Conservation (phyloP, 768 basidiomycete genomes). For the Leucocoprinus leucothites region DNA sequence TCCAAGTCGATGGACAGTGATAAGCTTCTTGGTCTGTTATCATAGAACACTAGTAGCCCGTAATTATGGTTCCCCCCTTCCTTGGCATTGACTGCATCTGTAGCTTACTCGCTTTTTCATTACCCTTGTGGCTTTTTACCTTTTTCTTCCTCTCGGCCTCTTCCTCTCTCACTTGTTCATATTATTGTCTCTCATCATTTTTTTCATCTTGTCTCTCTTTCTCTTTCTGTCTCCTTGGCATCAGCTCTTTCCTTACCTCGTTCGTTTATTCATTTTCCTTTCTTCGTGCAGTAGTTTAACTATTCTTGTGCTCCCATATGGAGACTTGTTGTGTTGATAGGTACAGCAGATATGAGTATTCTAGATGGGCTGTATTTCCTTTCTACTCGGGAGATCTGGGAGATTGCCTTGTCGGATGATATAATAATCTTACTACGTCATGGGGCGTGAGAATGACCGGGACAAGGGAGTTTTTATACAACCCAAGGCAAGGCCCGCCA, state of each 20-base stretch:
- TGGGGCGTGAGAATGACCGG: background rate
- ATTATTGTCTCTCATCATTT: background rate
- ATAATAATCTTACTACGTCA: background rate
- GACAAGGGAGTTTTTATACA: no score
- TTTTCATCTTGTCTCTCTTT: constrained; percentile 1
- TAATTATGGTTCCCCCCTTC: constrained; percentile 2
- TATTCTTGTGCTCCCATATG: constrained; percentile 3
- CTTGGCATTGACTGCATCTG: constrained; percentile 10
- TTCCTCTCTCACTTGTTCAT: background rate
- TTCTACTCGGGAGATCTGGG: background rate
- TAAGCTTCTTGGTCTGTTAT: constrained; percentile 56
- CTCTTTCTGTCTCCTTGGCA: background rate
- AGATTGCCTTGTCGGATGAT: background rate
- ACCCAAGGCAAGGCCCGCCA: no score
- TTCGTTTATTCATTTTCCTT: background rate
- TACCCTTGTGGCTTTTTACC: background rate
- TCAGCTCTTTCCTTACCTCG: constrained; percentile 3
- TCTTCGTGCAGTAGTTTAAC: background rate
- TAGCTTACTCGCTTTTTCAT: constrained; percentile 15
- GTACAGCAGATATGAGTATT: constrained; percentile 3
- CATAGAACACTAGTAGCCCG: constrained; percentile 31
- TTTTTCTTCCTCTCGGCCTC: constrained; percentile 13
- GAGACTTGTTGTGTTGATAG: constrained; percentile 6
- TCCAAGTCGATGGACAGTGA: constrained; percentile 60
- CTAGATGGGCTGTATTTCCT: constrained; percentile 6